Base-by-base conservation (phyloP, 1,284 basidiomycete genomes). In the Peniophora sp. region DNA sequence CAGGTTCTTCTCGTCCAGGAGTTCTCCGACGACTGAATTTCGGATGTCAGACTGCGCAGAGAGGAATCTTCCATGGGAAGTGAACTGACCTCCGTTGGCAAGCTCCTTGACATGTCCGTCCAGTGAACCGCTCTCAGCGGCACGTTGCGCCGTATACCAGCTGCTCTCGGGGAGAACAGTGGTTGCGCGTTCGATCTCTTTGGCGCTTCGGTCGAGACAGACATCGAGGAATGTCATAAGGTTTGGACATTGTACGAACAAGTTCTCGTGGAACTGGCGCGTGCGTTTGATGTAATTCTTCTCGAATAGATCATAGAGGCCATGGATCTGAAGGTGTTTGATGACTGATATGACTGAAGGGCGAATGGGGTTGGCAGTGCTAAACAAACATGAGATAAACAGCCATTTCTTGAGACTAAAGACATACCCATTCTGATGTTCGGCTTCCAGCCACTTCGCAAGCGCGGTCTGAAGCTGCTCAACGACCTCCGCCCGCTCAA, bases 231-330 rank as follows among this genome's bases (percentile, higher is more conserved):
- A 92, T 1, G 63, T 65, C 47, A 70, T 66, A 0, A 82, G 75
- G 16, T 72, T 64, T n/a, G 70, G 64, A 52, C 71, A 61, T n/a
- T 62, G 57, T 22, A 70, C 63, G 0, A 70, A 62, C 20, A 68
- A 64, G 27, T 61, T 58, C 16, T 61, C 57, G 0, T 80, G 81
- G 58, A 87, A 81, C 2, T 61, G 63, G 11, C 65, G 60, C 0
- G 83, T 80, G 19, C 70, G 58, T 19, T 71, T 62, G 46, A 83
- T 56, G 57, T 83, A 78, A 49, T 65, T 70, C 12, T 71, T 64
- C 57, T 87, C 81, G 52, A 88, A 81, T 36, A 70, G 53, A 1
- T 67, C 56, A 58, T 86, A 89, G 54, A 78, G 71, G 20, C 71
- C 68, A 54, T 85, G 79, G 6, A 67, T 69, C 39, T 71, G 63